Conservation (phyloP, 805 yeast species). For the Huiozyma sinensis region DNA sequence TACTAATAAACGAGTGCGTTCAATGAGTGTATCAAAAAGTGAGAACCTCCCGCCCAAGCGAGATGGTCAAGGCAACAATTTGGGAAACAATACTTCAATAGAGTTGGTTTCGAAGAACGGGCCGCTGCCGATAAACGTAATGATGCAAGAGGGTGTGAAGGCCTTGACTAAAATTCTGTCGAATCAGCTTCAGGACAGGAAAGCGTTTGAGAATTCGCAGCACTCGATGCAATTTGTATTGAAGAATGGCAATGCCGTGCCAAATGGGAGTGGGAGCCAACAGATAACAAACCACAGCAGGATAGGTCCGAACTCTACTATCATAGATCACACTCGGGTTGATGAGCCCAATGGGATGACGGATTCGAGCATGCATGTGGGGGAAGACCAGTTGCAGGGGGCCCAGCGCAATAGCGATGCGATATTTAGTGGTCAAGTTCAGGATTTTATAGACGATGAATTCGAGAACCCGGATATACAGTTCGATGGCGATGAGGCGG, state of each 20-base stretch:
- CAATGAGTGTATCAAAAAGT: no score
- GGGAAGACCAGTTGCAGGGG: neutral
- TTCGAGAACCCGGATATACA: conserved; percentile 19
- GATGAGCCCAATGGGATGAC: neutral
- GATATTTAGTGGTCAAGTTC: conserved; percentile 1
- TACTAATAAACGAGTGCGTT: no score
- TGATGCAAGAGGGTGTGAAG: conserved; percentile 29
- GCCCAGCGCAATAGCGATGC: conserved; percentile 1
- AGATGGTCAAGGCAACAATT: neutral
- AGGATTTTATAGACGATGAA: conserved; percentile 8
- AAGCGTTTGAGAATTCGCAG: conserved; percentile 9
- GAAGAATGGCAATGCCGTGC: conserved; percentile 6
- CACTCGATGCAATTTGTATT: conserved; percentile 18
- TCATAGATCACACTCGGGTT: neutral
- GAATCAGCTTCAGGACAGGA: conserved; percentile 20
- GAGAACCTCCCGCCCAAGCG: neutral
- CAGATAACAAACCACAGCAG: neutral
- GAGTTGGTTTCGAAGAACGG: conserved; percentile 21
- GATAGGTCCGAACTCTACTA: neutral
- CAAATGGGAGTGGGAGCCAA: neutral
- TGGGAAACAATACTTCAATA: conserved; percentile 9
- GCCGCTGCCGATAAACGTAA: conserved; percentile 22
- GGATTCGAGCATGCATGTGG: neutral
- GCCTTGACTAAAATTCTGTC: conserved; percentile 24
- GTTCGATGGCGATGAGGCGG: conserved; percentile 20